Evolutionary conservation across 345 rosid genomes (phyloP), one percentile per base, ranked within the genome.

Genomic region (Draba incana): DNA sequence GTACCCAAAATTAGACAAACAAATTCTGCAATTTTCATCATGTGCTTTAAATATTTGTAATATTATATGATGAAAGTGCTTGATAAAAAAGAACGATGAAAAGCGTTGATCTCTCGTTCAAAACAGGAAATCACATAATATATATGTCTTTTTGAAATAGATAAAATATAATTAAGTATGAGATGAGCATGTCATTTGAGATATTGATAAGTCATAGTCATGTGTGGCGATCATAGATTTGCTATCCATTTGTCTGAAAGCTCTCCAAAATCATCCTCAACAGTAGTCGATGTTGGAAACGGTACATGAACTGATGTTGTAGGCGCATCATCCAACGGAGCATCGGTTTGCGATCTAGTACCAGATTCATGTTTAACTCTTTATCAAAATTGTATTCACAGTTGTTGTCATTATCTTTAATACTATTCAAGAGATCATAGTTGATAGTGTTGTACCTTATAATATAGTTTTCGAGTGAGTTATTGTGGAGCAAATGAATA

Each of bases 221-320:
- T 35, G 10, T 8, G 39, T 35, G 10, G 8, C 39, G 8, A 1
- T 10, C 39, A 48, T 3, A n/a, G 58, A 4, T 38, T 69, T 4
- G 16, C 10, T 20, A 20, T 20, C 20, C 20, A 20, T 20, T 20
- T 20, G 20, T 20, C 20, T 1, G 20, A 48, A 58, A 12, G 1
- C 30, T 58, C 6, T 4, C 2, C 2, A 16, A 14, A 3, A 13
- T 38, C 39, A 48, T 11, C 2, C 11, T 69, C 50, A 28, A 57
- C 47, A 6, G 12, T 1, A 35, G 6, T 46, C 0, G 2, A 23
- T 47, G 35, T 9, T 68, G 10, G 20, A 48, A 25, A 25, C 0
- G 65, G 65, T 57, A 58, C 49, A 25, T 25, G 27, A 50, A 4
- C 2, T 57, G 38, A 24, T 47, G 39, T 24, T 24, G 57, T 37